Evolutionary conservation across 371 early-diverging fungal genomes (phyloP).

Genomic region (Mortierella sp.): DNA sequence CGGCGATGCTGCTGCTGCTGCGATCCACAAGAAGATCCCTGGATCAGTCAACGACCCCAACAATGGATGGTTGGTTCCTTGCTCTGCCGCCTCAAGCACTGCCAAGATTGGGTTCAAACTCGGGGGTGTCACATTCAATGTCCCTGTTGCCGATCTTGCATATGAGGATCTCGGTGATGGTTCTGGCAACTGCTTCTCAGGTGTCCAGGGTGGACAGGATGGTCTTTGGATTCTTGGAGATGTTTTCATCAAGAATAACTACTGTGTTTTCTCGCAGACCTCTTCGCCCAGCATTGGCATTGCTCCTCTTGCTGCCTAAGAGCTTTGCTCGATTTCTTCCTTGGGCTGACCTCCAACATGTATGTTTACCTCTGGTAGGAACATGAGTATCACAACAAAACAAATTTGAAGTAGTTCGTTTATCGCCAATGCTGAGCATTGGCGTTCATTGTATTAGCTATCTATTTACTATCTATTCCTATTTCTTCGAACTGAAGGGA

Average conservation of each 20-base stretch:
- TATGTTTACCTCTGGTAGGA: conserved; percentile 4
- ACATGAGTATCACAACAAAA: background rate
- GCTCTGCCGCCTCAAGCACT: conserved; percentile 22
- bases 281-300: conserved; percentile 28
- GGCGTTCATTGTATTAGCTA: background rate
- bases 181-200: conserved; percentile 33
- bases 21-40: conserved; percentile 37
- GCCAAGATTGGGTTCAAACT: conserved; percentile 39
- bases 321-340: background rate
- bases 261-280: conserved; percentile 59
- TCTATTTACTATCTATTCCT: background rate
- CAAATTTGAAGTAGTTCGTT: background rate
- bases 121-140: conserved; percentile 34
- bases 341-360: background rate
- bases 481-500: background rate
- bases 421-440: background rate
- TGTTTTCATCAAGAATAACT: conserved; percentile 63
- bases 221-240: conserved; percentile 54
- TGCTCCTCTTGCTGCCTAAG: conserved; percentile 27
- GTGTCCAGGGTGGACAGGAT: conserved; percentile 35
- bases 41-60: conserved; percentile 30
- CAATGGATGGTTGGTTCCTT: conserved; percentile 46
- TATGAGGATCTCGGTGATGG: conserved; percentile 36
- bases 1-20: conserved; percentile 22
- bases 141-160: conserved; percentile 43